Percentiles rank a stretch among this genome's conserved stretches.
Evolutionary conservation across 2,329 filamentous ascomycete genomes (phyloP).

Genomic region (Xylaria sp.): DNA sequence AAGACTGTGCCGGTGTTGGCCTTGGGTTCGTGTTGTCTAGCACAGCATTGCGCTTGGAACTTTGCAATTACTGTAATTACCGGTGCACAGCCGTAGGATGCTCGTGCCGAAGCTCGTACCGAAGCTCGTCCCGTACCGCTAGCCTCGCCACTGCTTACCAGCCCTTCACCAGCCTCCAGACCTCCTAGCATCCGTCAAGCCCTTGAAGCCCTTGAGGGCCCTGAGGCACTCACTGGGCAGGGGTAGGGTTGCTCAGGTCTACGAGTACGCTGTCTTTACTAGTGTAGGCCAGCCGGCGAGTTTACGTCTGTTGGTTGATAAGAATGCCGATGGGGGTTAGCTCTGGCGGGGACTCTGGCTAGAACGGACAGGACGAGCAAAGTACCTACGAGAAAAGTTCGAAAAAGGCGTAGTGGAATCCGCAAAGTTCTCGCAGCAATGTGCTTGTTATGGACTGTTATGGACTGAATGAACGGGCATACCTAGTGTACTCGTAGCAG

Average conservation of each 20-base stretch:
- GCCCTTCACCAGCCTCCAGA: not conserved
- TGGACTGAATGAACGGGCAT: no score
- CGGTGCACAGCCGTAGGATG: no score
- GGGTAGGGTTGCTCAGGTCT: not conserved
- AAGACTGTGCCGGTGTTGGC: no score
- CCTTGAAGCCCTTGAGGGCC: no score
- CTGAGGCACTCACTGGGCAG: not conserved
- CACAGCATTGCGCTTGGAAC: no score
- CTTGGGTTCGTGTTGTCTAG: no score
- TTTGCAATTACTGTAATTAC: no score
- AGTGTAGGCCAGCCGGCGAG: not conserved
- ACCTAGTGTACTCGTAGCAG: no score
- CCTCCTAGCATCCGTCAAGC: not conserved
- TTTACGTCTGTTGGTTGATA: not conserved
- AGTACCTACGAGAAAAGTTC: not conserved
- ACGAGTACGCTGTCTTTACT: not conserved
- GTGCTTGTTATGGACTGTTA: no score
- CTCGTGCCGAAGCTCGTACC: not conserved
- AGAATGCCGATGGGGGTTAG: not conserved
- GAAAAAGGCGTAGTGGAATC: no score
- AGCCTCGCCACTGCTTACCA: not conserved
- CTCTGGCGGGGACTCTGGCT: not conserved
- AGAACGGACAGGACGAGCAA: not conserved
- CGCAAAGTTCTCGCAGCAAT: no score
- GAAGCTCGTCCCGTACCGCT: not conserved